phyloP scores from a whole-genome alignment of 345 rosid species.

The Erysimum cheiranthoides region DNA sequence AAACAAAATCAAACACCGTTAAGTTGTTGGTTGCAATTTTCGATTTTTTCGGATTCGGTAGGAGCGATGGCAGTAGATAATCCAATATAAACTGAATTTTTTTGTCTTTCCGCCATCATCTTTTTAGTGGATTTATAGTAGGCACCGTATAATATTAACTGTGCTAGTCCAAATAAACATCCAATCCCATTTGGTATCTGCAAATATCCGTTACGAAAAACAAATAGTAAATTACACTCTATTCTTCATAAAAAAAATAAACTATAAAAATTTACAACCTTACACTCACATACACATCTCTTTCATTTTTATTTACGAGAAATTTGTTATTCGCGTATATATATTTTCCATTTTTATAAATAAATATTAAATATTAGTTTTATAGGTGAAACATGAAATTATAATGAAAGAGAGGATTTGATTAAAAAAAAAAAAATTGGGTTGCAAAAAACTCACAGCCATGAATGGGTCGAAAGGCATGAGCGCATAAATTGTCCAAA shows the following conservation, averaged over 20 bases:
- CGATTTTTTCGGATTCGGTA: conserved; percentile 7
- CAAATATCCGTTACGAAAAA: conserved; percentile 3
- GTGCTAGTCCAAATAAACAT: conserved; percentile 58
- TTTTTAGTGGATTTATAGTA: conserved; percentile 68
- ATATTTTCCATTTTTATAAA: background rate
- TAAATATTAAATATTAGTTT: background rate
- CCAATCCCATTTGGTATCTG: conserved; percentile 89
- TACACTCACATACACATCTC: background rate
- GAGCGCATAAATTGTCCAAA: conserved; percentile 77
- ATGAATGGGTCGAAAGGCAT: conserved; percentile 76
- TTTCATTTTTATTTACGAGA: background rate
- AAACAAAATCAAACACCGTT: conserved; percentile 1
- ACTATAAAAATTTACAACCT: background rate
- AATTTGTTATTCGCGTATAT: background rate
- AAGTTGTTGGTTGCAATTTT: too few relatives aligned
- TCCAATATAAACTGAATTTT: conserved; percentile 20
- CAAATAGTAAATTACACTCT: background rate
- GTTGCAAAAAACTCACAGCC: conserved; percentile 48
- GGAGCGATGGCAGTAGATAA: conserved; percentile 49
- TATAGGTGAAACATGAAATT: conserved; percentile 17
- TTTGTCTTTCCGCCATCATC: conserved; percentile 54
- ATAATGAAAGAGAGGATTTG: background rate
- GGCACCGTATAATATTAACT: conserved; percentile 61
- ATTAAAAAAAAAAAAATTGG: too few relatives aligned
- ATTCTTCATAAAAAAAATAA: background rate